Base-by-base conservation (phyloP, 148 eudicot species). In the Rhododendron vialii region DNA sequence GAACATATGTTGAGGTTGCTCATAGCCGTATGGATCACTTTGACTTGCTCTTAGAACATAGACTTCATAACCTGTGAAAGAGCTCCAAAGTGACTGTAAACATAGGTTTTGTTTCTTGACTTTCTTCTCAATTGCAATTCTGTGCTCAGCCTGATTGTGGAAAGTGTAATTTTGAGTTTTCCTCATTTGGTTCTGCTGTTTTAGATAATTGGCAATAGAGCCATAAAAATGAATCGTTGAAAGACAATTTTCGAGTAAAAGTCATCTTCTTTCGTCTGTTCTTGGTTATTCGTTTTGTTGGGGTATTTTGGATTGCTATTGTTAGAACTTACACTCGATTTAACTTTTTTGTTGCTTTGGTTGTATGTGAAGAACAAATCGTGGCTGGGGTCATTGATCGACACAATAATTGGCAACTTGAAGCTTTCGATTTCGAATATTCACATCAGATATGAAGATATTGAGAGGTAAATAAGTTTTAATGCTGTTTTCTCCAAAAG, bases 361-460 rank as follows among this genome's bases (percentile, higher is more conserved):
- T 87, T 89, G 78, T 53, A 55, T 84, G 65, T 65, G 67, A 90
- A 95, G 99, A 98, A 98, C 85, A 93, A 92, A 85, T 93, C 99
- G 76, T 98, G 99, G 99, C 85, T 98, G 89, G 98, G 98, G 88
- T 98, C 99, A 3, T 87, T 95, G 86, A 90, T 94, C 87, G 93
- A 93, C 94, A 95, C 98, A 63, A 94, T 98, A 80, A 95, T 98
- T 47, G 99, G 99, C 83, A 98, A 98, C 87, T 80, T 98, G 88
- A 98, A 92, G 93, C 98, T 98, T 83, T 95, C 99, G n/a, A 94
- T 98, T 84, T 95, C 99, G 86, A 98, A 96, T 86, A 92, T 98
- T 76, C 99, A 97, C 88, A 93, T 97, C 90, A 93, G 99, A 95
- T 97, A 97, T 85, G 99, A 95, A 91, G 99, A 98, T 92, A 80